Base-by-base conservation (phyloP, 192 early-diverging fungal genomes). In the Oehlia diaphana region DNA sequence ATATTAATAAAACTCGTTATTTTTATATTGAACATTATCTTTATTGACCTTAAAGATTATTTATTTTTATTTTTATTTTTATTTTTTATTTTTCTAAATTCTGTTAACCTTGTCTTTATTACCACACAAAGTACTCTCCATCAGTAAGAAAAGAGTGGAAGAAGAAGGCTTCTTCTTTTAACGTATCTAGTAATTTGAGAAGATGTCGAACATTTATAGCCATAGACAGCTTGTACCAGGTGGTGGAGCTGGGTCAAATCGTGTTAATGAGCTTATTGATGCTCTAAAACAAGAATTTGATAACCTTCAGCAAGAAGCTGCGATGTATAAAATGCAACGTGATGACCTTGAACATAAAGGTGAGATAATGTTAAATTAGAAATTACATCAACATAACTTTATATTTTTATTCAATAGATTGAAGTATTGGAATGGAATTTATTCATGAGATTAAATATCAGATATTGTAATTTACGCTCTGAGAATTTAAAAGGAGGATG, bases 261-360 rank as follows among this genome's bases (percentile, higher is more conserved):
- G 94, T 58, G 83, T 95, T 42, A 86, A 89, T 9, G 95, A 97
- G 81, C 86, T 95, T 62, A 84, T 96, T n/a, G 97, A 98, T 50
- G 88, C 93, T 50, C 83, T 96, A 75, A 90, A 90, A 64, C 78
- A 73, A 33, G 97, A 98, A 83, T 94, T 92, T 77, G 95, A 97
- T 47, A 86, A 84, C 78, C 81, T 95, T 62, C 88, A 86, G 42
- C 91, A 95, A 82, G 97, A 97, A 77, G 87, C 90, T 12, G 86
- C 88, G 26, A 84, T 90, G 28, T 89, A 83, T 85, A 93, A 93
- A 82, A 84, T 88, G 23, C 93, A 95, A 81, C 88, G 92, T 65
- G 95, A 97, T 81, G 97, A 98, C 66, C 89, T 92, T 81, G 97
- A 96, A 83, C 90, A 93, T 78, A 93, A 95, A 86, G 86, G 95